Evolutionary conservation across 768 basidiomycete species (phyloP).

Genomic region (Tylopilus subfusipes): DNA sequence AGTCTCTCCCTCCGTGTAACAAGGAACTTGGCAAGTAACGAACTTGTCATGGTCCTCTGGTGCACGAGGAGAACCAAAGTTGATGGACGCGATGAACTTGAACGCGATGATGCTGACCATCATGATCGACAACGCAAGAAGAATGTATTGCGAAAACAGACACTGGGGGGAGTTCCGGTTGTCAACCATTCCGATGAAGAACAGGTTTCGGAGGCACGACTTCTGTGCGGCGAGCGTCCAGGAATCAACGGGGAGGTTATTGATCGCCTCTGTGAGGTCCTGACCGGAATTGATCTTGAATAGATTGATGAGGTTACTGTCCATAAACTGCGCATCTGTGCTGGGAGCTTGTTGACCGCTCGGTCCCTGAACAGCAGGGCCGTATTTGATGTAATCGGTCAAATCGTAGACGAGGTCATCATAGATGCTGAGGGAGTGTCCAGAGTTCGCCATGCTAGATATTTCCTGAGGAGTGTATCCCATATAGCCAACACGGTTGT

Average conservation of each 20-base stretch:
- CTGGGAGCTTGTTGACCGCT: constrained; percentile 42
- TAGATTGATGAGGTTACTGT: constrained; percentile 58
- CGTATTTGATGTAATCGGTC: constrained; percentile 70
- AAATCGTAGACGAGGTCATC: constrained; percentile 85
- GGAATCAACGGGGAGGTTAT: constrained; percentile 57
- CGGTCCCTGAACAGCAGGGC: constrained; percentile 55
- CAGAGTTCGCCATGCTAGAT: constrained; percentile 59
- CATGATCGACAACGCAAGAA: constrained; percentile 82
- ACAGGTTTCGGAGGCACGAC: constrained; percentile 89
- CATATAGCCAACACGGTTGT: constrained; percentile 81
- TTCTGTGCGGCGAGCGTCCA: constrained; percentile 68
- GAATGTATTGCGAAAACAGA: constrained; percentile 84
- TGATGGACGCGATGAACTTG: constrained; percentile 91
- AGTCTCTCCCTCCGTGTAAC: constrained; percentile 93
- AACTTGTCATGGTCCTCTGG: constrained; percentile 97
- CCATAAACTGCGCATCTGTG: constrained; percentile 65
- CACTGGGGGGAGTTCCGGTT: constrained; percentile 90
- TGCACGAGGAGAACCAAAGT: constrained; percentile 73
- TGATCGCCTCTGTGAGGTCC: constrained; percentile 76
- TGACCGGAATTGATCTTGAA: constrained; percentile 72
- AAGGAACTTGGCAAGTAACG: constrained; percentile 96
- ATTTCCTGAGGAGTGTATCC: constrained; percentile 80
- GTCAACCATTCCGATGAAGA: constrained; percentile 89
- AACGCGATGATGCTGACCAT: constrained; percentile 96
- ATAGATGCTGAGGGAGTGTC: constrained; percentile 78